A percentile compares a stretch with the other conserved stretches of the same genome.
Evolutionary conservation across 805 yeast genomes (phyloP).

Genomic region (Candida manassasensis): DNA sequence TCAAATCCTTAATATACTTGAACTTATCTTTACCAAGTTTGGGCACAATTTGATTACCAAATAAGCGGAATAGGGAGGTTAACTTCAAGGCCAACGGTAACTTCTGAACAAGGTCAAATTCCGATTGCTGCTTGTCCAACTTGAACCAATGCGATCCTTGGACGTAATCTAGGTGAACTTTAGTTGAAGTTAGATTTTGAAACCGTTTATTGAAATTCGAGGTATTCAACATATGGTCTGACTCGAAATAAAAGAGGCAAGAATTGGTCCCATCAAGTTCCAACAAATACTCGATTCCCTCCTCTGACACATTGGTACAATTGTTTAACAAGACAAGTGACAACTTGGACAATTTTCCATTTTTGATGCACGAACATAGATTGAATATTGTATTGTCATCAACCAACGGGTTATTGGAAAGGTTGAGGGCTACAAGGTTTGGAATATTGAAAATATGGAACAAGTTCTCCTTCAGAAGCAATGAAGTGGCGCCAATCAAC

Average conservation of each 20-base stretch:
- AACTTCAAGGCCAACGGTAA: slow-evolving; percentile 24
- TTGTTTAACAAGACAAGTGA: slow-evolving; percentile 19
- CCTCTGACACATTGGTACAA: slow-evolving; percentile 15
- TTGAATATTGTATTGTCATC: slow-evolving; percentile 29
- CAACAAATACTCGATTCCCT: slow-evolving; percentile 11
- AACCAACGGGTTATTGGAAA: slow-evolving; percentile 23
- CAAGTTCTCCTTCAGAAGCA: slow-evolving; percentile 10
- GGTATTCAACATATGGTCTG: slow-evolving; percentile 9
- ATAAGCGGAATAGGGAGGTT: slow-evolving; percentile 10
- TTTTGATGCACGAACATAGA: slow-evolving; percentile 15
- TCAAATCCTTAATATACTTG: neutral
- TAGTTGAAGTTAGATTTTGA: neutral
- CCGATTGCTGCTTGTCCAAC: slow-evolving; percentile 10
- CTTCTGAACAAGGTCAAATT: slow-evolving; percentile 12
- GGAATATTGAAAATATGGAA: slow-evolving; percentile 21
- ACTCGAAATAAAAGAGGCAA: slow-evolving; percentile 13
- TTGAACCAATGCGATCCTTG: slow-evolving; percentile 22
- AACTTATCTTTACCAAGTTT: neutral
- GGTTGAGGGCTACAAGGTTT: slow-evolving; percentile 23
- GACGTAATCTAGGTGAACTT: slow-evolving; percentile 8
- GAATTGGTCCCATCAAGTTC: slow-evolving; percentile 1
- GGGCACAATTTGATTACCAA: neutral
- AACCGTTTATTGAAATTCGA: slow-evolving; percentile 5
- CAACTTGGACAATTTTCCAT: slow-evolving; percentile 14
- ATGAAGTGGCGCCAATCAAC: neutral